Evolutionary conservation across 2,329 filamentous ascomycete species (phyloP), one percentile per base, ranked within the genome.

Genomic region (Ascosphaera apis): DNA sequence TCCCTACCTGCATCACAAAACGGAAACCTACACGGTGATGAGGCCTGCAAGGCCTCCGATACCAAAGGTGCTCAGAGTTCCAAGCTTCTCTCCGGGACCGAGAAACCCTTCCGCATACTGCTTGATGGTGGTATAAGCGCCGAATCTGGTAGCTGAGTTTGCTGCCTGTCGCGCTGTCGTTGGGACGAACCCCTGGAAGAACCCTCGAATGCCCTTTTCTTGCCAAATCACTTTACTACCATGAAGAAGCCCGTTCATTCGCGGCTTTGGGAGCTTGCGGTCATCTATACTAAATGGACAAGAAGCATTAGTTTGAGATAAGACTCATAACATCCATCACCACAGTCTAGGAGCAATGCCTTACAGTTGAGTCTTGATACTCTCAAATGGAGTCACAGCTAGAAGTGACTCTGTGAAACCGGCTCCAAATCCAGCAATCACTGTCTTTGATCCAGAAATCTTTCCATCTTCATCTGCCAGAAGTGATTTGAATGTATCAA

Each of bases 181-280:
- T 0, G 88, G 88, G 6, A 91, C 74, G 49, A 98, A 88, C 16
- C 88, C 88, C 53, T 95, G 83, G 67, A 98, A 92, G 65, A 98
- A 95, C 34, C 86, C 88, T 25, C 76, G 69, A 27, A 93, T 52
- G 16, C 88, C 88, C 47, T 86, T 75, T 53, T 98, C 88, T 42
- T 77, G 72, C 28, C 74, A 76, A 42, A 98, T 95, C 40, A 95
- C 68, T 36, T 71, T 73, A 11, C 83, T 78, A 35, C 86, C 88
- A 54, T 95, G 80, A 13, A 95, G 62, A 59, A 98, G 93, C 17
- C 88, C 88, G 41, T 74, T 71, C 72, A 98, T 76, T 12, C 86
- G 74, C 23, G 88, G 88, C 27, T 81, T 80, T 18, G 71, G 64
- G 3, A 69, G 67, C 62, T 98, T 98, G 47, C 80, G 77, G 57